A percentile compares a stretch with the other conserved stretches of the same genome.
These are phyloP conservation scores for Hanseniaspora meyeri DNA, from an alignment of 805 yeast species.

Conservation along the genomic window DNA sequence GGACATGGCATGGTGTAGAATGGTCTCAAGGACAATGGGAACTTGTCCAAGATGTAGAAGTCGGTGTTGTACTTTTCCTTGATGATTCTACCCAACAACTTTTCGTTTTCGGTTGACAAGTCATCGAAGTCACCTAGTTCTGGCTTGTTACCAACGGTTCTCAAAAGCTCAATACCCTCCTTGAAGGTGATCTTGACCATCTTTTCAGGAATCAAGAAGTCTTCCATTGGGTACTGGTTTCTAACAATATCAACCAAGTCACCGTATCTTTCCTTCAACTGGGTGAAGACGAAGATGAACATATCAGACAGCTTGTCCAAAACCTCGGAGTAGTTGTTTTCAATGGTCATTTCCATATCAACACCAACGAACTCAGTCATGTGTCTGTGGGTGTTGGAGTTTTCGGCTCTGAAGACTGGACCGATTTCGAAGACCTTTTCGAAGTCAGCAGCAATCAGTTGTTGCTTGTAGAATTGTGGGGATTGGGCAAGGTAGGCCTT, in stretches of 20 bases:
- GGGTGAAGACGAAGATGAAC: slow-evolving; percentile 77
- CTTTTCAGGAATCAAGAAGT: slow-evolving; percentile 84
- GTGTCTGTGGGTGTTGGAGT: slow-evolving; percentile 97
- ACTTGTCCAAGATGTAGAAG: slow-evolving; percentile 93
- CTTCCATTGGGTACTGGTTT: slow-evolving; percentile 94
- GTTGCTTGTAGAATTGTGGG: slow-evolving; percentile 96
- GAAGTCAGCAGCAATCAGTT: slow-evolving; percentile 94
- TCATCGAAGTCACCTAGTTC: slow-evolving; percentile 73
- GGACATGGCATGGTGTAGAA: slow-evolving; percentile 99
- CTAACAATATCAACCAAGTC: slow-evolving; percentile 82
- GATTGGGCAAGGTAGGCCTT: slow-evolving; percentile 93
- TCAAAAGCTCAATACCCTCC: slow-evolving; percentile 79
- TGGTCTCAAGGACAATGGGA: slow-evolving; percentile 94
- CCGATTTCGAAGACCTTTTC: slow-evolving; percentile 93
- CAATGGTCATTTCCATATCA: slow-evolving; percentile 95
- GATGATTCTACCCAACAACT: slow-evolving; percentile 78
- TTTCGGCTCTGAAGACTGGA: slow-evolving; percentile 98
- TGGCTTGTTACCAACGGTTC: slow-evolving; percentile 74
- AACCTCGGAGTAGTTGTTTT: slow-evolving; percentile 95
- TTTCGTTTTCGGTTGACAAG: slow-evolving; percentile 87
- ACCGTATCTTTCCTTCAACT: slow-evolving; percentile 66
- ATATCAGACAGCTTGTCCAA: slow-evolving; percentile 50
- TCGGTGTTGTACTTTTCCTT: slow-evolving; percentile 93
- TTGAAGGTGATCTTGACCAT: slow-evolving; percentile 82
- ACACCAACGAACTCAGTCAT: slow-evolving; percentile 97